Percentiles rank a stretch among this genome's conserved stretches.
Evolutionary conservation across 257 asterid genomes (phyloP).

Genomic region (Nicotiana noctiflora): DNA sequence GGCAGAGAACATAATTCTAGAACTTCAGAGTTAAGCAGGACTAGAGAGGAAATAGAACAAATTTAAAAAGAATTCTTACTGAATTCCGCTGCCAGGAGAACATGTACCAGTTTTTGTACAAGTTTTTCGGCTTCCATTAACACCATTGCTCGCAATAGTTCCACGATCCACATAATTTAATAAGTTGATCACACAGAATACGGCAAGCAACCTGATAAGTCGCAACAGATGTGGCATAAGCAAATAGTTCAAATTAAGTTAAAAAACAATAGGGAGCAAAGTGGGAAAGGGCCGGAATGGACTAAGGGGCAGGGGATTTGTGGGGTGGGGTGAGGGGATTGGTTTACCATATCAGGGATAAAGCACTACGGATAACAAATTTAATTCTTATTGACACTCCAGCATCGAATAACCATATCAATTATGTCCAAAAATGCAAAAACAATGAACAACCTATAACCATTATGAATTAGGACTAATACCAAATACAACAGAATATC

Average conservation of each 20-base stretch:
- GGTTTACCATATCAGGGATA: too few species aligned
- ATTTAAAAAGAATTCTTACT: slow-evolving; percentile 8
- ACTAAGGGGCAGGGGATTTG: background rate
- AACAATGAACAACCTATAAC: background rate
- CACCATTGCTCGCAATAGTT: slow-evolving; percentile 40
- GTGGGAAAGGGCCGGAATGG: background rate
- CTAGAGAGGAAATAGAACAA: background rate
- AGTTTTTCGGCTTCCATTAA: slow-evolving; percentile 26
- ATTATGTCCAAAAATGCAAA: background rate
- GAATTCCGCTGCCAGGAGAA: slow-evolving; percentile 34
- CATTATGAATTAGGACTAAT: background rate
- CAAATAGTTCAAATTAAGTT: background rate
- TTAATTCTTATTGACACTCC: background rate
- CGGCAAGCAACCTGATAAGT: slow-evolving; percentile 33
- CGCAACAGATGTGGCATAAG: background rate
- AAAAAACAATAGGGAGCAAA: background rate
- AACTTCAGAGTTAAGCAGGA: background rate
- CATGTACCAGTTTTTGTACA: slow-evolving; percentile 27
- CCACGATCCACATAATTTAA: slow-evolving; percentile 43
- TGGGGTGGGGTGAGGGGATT: too few species aligned
- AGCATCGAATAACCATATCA: background rate
- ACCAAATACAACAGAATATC: background rate
- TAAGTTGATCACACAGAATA: slow-evolving; percentile 31
- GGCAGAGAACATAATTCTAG: background rate
- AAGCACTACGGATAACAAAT: background rate